phyloP scores from a whole-genome alignment of 2,329 filamentous ascomycete genomes.

The Fusarium acutatum region DNA sequence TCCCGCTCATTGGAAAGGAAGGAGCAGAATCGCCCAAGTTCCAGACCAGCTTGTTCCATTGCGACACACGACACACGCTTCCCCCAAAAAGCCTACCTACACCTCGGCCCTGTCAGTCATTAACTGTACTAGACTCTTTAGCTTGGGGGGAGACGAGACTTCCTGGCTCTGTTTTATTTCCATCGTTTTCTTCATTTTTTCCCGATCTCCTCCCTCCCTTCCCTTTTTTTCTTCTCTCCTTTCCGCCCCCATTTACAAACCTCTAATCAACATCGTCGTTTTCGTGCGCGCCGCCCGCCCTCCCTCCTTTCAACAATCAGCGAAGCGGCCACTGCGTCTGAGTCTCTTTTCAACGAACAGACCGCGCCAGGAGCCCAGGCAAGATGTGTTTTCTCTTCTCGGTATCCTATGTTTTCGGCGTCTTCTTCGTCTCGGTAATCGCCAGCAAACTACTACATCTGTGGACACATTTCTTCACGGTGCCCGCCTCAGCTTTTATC shows the following conservation, averaged over 20 bases:
- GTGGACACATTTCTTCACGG: conserved; percentile 37
- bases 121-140: neutral
- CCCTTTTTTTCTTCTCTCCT: neutral
- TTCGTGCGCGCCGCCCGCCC: neutral
- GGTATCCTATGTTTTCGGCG: conserved; percentile 42
- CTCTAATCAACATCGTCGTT: neutral
- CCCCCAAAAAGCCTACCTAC: neutral
- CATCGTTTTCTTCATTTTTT: neutral
- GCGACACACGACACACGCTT: neutral
- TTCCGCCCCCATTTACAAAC: neutral
- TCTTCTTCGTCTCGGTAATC: conserved; percentile 42
- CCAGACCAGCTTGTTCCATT: conserved; percentile 4
- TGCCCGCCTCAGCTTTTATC: conserved; percentile 42
- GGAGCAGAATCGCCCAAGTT: conserved; percentile 2
- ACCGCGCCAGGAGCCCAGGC: conserved; percentile 2
- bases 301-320: conserved; percentile 11
- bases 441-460: conserved; percentile 44
- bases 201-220: neutral
- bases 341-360: conserved; percentile 6
- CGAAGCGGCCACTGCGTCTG: conserved; percentile 8
- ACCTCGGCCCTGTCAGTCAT: neutral
- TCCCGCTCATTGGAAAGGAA: conserved; percentile 13
- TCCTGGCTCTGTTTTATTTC: neutral
- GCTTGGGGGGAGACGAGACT: neutral
- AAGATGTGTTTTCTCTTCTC: conserved; percentile 35